These are phyloP conservation scores for Penicillium decumbens DNA, from an alignment of 2,329 filamentous ascomycete species.

Conservation along the genomic window DNA sequence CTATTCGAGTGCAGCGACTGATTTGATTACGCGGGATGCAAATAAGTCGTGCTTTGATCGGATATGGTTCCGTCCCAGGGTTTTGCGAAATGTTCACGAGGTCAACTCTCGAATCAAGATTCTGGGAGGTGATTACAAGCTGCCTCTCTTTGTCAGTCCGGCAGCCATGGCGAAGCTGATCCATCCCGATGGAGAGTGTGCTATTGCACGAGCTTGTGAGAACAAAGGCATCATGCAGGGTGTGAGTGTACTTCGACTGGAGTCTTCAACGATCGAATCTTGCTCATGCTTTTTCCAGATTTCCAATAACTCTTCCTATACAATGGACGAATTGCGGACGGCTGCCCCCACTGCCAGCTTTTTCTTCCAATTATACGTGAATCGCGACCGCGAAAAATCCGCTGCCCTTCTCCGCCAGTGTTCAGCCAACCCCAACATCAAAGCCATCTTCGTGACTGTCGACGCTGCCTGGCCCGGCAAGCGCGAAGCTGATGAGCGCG, in stretches of 20 bases:
- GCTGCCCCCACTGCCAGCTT: conserved; percentile 42
- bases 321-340: conserved; percentile 52
- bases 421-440: conserved; percentile 40
- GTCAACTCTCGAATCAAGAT: conserved; percentile 53
- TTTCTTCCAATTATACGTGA: conserved; percentile 56
- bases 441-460: conserved; percentile 51
- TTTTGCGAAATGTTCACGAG: conserved; percentile 53
- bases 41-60: conserved; percentile 54
- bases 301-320: conserved; percentile 58
- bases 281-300: conserved; percentile 34
- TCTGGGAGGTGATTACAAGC: conserved; percentile 49
- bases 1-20: conserved; percentile 62
- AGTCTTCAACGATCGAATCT: background rate
- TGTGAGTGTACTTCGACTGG: conserved; percentile 24
- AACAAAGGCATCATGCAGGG: conserved; percentile 54
- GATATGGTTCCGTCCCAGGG: conserved; percentile 57
- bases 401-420: conserved; percentile 44
- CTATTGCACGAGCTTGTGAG: conserved; percentile 52
- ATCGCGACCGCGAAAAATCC: conserved; percentile 49
- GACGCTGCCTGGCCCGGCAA: conserved; percentile 54
- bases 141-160: conserved; percentile 61
- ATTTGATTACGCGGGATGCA: conserved; percentile 52
- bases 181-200: conserved; percentile 61
- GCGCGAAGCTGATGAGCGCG: conserved; percentile 55
- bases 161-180: conserved; percentile 61